Evolutionary conservation across 768 basidiomycete genomes (phyloP).

Genomic region (Mycena metata): DNA sequence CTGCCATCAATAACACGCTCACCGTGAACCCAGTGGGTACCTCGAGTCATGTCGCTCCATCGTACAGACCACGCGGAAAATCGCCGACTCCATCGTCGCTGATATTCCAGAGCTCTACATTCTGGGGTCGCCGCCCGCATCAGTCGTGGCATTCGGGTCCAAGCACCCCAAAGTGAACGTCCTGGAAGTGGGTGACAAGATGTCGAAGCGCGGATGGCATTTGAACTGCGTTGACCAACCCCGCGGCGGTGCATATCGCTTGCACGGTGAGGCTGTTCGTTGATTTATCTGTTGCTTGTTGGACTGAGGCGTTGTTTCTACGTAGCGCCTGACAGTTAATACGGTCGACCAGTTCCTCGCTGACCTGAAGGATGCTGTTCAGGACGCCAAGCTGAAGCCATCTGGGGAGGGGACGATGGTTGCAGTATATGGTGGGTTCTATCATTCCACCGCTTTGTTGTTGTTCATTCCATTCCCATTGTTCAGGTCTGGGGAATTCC

Average conservation of each 20-base stretch:
- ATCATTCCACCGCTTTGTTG: constrained; percentile 27
- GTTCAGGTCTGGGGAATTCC: constrained; percentile 82
- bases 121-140: constrained; percentile 90
- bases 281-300: constrained; percentile 5
- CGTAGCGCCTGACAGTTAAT: constrained; percentile 83
- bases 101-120: constrained; percentile 89
- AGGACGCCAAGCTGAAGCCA: constrained; percentile 75
- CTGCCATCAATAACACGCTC: neutral
- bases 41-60: constrained; percentile 87
- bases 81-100: constrained; percentile 73
- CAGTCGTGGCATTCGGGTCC: constrained; percentile 90
- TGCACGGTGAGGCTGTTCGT: constrained; percentile 77
- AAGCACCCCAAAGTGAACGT: constrained; percentile 73
- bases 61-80: constrained; percentile 77
- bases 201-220: constrained; percentile 92
- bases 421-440: constrained; percentile 81
- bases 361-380: constrained; percentile 85
- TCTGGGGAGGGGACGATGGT: constrained; percentile 91
- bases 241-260: constrained; percentile 92
- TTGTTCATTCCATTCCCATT: constrained; percentile 1
- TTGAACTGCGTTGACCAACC: constrained; percentile 85
- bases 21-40: constrained; percentile 75
- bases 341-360: constrained; percentile 83
- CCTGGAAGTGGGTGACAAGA: constrained; percentile 91
- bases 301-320: constrained; percentile 25